A percentile compares a stretch with the other conserved stretches of the same genome.
phyloP scores from a whole-genome alignment of 1,284 basidiomycete species.

The Microbotryomycetes sp. region DNA sequence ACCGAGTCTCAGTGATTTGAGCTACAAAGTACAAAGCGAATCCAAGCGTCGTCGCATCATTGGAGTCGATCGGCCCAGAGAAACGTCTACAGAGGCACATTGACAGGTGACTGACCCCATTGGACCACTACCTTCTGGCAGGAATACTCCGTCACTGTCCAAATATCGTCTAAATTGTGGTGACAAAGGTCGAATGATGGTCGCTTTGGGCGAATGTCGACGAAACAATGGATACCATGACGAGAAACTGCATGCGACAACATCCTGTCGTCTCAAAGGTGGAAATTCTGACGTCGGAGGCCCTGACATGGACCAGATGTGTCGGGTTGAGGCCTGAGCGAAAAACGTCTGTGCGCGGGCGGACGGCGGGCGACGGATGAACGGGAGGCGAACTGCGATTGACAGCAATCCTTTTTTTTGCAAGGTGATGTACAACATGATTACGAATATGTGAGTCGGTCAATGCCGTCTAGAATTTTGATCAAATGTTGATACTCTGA shows the following conservation, averaged over 20 bases:
- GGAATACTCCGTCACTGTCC: constrained; percentile 67
- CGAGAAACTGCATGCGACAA: constrained; percentile 75
- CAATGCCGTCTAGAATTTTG: background rate
- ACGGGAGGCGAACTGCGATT: too few species aligned
- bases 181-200: constrained; percentile 64
- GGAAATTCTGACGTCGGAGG: constrained; percentile 47
- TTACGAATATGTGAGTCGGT: background rate
- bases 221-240: constrained; percentile 78
- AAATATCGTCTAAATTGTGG: constrained; percentile 65
- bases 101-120: constrained; percentile 24
- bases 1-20: constrained; percentile 16
- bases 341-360: too few species aligned
- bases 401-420: too few species aligned
- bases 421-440: background rate
- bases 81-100: too few species aligned
- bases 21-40: constrained; percentile 5
- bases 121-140: constrained; percentile 72
- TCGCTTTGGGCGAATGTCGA: constrained; percentile 65
- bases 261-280: constrained; percentile 48
- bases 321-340: background rate
- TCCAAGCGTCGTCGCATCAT: background rate
- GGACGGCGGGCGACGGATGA: too few species aligned
- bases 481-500: background rate
- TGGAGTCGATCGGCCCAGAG: background rate
- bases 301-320: background rate